A percentile compares a stretch with the other conserved stretches of the same genome.
phyloP scores from a whole-genome alignment of 1,284 basidiomycete species.

The Fomitopsis palustris region DNA sequence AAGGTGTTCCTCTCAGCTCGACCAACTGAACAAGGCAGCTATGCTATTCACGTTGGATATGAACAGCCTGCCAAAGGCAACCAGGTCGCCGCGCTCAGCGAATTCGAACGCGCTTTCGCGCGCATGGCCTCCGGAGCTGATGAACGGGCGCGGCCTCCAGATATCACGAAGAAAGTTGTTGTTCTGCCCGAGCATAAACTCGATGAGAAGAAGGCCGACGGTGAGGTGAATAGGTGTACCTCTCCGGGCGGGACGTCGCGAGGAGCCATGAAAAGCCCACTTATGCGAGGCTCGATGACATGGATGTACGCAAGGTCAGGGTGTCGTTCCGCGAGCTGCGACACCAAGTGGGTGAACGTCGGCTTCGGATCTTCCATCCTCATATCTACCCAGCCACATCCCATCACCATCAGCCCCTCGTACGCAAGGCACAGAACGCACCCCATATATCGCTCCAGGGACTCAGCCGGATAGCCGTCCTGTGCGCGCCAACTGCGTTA shows the following conservation, averaged over 20 bases:
- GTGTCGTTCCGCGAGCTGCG: conserved; percentile 33
- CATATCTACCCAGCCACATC: too few relatives aligned
- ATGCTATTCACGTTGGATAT: conserved; percentile 36
- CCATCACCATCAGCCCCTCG: too few relatives aligned
- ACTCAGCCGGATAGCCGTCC: conserved; percentile 48
- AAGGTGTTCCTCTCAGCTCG: too few relatives aligned
- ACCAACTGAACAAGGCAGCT: neutral
- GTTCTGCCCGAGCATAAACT: too few relatives aligned
- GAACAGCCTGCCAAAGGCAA: conserved; percentile 48
- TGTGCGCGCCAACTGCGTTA: conserved; percentile 33
- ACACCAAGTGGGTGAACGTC: conserved; percentile 36
- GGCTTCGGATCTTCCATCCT: conserved; percentile 45
- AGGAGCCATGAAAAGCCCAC: conserved; percentile 11
- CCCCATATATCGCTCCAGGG: conserved; percentile 47
- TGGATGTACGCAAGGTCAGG: conserved; percentile 56
- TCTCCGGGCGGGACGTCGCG: conserved; percentile 10
- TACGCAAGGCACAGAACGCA: too few relatives aligned
- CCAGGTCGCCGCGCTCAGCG: conserved; percentile 32
- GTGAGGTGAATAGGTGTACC: neutral
- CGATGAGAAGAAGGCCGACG: neutral
- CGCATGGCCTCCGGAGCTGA: conserved; percentile 37
- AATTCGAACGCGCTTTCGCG: conserved; percentile 24
- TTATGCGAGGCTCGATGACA: conserved; percentile 36
- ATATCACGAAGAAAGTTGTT: conserved; percentile 30
- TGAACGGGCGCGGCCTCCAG: conserved; percentile 27